Base-by-base conservation (phyloP, 2,329 filamentous ascomycete species). In the Cytospora schulzeri region DNA sequence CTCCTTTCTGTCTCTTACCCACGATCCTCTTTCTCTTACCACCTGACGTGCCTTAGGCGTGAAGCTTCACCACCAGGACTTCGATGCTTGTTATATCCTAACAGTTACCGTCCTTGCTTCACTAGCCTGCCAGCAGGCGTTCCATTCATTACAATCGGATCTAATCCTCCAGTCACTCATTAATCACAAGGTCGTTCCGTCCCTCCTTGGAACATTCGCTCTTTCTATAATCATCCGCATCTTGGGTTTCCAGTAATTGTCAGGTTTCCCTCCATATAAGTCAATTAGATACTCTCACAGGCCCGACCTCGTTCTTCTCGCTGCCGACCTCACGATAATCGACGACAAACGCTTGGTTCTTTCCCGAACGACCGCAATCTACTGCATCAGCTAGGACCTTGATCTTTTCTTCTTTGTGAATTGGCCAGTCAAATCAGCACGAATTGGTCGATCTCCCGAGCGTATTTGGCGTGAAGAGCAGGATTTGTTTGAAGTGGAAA, bases 81-180 rank as follows among this genome's bases (percentile, higher is more conserved):
- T 64, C 62, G 50, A 66, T 66, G 65, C 62, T 55, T 56, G 50
- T 41, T 38, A 53, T 38, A 57, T 33, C 24, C 53, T 61, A 22
- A 51, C 58, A 63, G 53, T 60, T 45, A 56, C 63, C 54, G 64
- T 65, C 58, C 58, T 63, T 59, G 60, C 68, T 69, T 66, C 59
- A 61, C 67, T 73, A 76, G 81, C 81, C 81, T 83, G 82, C 81
- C 79, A 82, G 81, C 82, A 76, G 84, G 83, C 82, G 77, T 78
- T 80, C 78, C 85, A 80, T 78, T 86, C 83, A 72, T 85, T 85
- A 79, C 69, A 69, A 73, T 71, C 67, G 38, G 53, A n/a, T 45
- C 60, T 62, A 41, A 56, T 62, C 60, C 66, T 65, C 62, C 66
- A 74, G 73, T 74, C 74, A 66, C 69, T 77, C 75, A 67, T 76